phyloP scores from a whole-genome alignment of 495 filamentous ascomycete species.

The Wilcoxina mikolae region DNA sequence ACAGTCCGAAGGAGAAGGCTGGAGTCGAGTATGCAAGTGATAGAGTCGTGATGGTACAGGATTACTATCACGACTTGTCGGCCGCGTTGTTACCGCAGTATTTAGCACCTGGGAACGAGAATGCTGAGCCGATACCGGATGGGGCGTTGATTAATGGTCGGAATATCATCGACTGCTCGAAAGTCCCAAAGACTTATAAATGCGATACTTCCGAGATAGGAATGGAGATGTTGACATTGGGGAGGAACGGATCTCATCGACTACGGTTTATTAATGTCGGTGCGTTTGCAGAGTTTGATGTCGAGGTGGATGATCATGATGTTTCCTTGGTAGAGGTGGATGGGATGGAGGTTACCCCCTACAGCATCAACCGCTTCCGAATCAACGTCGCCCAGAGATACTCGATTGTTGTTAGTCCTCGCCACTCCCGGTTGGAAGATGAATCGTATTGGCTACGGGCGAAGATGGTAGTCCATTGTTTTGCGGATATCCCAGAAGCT shows the following conservation, averaged over 20 bases:
- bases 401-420: conserved; percentile 45
- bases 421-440: conserved; percentile 31
- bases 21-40: conserved; percentile 36
- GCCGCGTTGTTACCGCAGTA: conserved; percentile 36
- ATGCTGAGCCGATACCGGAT: conserved; percentile 45
- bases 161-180: conserved; percentile 36
- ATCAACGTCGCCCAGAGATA: conserved; percentile 59
- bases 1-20: conserved; percentile 30
- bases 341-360: conserved; percentile 49
- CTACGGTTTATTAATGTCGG: conserved; percentile 55
- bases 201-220: conserved; percentile 36
- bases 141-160: conserved; percentile 52
- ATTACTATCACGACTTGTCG: conserved; percentile 44
- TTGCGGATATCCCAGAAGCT: conserved; percentile 34
- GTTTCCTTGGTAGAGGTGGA: conserved; percentile 53
- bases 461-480: conserved; percentile 42
- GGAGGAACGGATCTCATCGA: conserved; percentile 43
- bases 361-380: conserved; percentile 37
- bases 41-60: conserved; percentile 41
- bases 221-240: conserved; percentile 35
- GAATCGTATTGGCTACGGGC: conserved; percentile 45
- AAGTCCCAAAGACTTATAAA: conserved; percentile 30
- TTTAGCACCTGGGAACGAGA: conserved; percentile 39
- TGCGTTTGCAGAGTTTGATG: conserved; percentile 43
- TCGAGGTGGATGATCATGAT: conserved; percentile 37